Evolutionary conservation across 2,329 filamentous ascomycete species (phyloP), one percentile per base, ranked within the genome.

Genomic region (Cladophialophora immunda): DNA sequence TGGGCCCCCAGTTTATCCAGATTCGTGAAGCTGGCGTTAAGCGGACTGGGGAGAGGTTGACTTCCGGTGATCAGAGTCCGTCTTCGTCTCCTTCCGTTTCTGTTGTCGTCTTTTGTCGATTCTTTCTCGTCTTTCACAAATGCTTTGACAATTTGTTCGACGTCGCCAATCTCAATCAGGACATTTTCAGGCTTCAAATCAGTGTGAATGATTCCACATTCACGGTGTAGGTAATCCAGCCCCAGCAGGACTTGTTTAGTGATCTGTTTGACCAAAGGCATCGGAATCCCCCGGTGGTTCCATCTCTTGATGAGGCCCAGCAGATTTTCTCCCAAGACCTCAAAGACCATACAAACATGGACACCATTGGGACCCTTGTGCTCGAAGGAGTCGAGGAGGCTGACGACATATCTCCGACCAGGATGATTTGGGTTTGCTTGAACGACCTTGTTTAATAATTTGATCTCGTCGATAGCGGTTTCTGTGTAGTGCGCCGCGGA

Each of bases 271-370:
- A 98, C 95, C 15, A 99, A 86, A 17, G 92, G 88, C 90, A 97
- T 97, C 52, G 95, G 95, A 66, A 99, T 98, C 57, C 95, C 95
- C 68, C 95, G 88, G 79, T 98, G 95, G 78, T 98, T 97, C 94
- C 94, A 98, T 75, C 92, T 90, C 87, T 98, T 98, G 85, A 99
- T 97, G 77, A 99, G 81, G 29, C 95, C 94, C 61, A 98, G 83
- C 70, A 98, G 81, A 77, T 98, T 98, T 85, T 98, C 94, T 62
- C 95, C 95, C 64, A 99, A 81, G 3, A 99, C 95, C 79, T 99
- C 95, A 75, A 99, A 99, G 7, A 99, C 95, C 94, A 99, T 98
- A 83, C 95, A 99, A 66, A 98, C 93, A 77, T 99, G 95, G 59
- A 93, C 91, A 56, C 95, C 95, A 76, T 99, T 96, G 52, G 94